Percentiles rank a stretch among this genome's conserved stretches.
phyloP scores from a whole-genome alignment of 257 asterid species.

The Coffea canephora region DNA sequence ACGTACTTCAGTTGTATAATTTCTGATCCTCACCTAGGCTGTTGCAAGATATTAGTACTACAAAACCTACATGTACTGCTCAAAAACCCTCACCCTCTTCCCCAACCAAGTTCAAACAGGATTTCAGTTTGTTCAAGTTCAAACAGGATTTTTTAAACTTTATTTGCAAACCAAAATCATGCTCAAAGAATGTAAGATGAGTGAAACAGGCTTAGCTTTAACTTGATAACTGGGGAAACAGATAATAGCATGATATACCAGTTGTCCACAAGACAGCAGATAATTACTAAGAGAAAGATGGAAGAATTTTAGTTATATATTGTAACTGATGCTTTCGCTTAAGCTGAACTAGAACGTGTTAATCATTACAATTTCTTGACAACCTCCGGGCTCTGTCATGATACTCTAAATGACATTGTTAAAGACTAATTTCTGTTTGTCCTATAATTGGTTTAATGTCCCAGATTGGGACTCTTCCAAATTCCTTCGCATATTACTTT shows the following conservation, averaged over 20 bases:
- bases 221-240: background rate
- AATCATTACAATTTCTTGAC: background rate
- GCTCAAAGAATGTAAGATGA: background rate
- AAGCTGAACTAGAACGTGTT: background rate
- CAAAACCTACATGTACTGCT: background rate
- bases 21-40: background rate
- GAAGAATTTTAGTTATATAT: no score
- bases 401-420: no score
- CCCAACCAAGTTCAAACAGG: background rate
- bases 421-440: no score
- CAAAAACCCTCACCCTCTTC: background rate
- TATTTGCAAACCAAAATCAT: background rate
- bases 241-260: no score
- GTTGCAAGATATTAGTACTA: background rate
- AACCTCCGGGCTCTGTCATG: no score
- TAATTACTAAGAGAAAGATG: background rate
- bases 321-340: background rate
- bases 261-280: no score
- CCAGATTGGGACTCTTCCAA: no score
- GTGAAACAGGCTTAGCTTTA: background rate
- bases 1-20: background rate
- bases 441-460: no score
- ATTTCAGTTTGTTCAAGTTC: background rate
- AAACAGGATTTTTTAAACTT: background rate
- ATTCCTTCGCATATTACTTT: no score